Evolutionary conservation across 169 alveolate species (phyloP), one percentile per base, ranked within the genome.

Genomic region (Cytauxzoon felis): DNA sequence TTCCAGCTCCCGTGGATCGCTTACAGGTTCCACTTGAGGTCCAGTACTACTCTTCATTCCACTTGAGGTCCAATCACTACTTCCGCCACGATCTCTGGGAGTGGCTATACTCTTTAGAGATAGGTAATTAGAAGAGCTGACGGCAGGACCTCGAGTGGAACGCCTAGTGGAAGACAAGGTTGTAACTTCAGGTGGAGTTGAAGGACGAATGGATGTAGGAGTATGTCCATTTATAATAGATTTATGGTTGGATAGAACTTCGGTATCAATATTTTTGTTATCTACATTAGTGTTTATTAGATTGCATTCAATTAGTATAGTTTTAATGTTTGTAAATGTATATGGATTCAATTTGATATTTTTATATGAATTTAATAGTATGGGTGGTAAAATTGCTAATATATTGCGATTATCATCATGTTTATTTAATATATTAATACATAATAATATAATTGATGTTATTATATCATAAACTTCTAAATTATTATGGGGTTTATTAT

Each of bases 391-490:
- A n/a, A 26, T 49, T 30, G 40, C 50, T 19, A 29, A 4, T 1
- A 65, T 6, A 42, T 68, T 26, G 3, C n/a, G 34, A 3, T 30
- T 21, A 11, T 56, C 78, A 24, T 23, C 0, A 0, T 26, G 27
- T 24, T 51, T 26, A 3, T 18, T 24, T 27, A 65, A 6, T 24
- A 65, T 60, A 6, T 30, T 27, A n/a, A 54, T 8, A 3, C 66
- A 16, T 18, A 65, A 2, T 9, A 51, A 21, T 1, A 56, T 16
- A 3, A 64, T 53, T 3, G 76, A 60, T n/a, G 34, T 13, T 21
- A 53, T 16, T 3, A 64, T 64, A 52, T 66, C 78, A 5, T 50
- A 48, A 16, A 29, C 26, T 21, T 66, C 78, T 0, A 19, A 36
- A 1, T 58, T 24, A 1, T 41, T 33, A 3, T 56, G 43, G 41